Percentiles rank a stretch among this genome's conserved stretches.
phyloP scores from a whole-genome alignment of 306 rosid species.

The Lathyrus oleraceus region DNA sequence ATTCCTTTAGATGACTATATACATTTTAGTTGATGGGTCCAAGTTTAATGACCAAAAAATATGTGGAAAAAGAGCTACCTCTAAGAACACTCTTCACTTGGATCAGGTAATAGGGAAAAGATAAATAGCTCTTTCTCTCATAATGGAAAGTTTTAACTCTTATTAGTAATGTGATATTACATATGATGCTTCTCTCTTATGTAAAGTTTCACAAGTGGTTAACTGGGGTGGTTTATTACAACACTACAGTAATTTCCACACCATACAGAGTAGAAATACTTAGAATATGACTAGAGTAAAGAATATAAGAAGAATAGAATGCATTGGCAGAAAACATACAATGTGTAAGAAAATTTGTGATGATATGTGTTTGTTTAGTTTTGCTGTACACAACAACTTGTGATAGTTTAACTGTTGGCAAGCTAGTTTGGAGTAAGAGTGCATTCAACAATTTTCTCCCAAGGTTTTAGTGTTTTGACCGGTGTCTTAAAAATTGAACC shows the following conservation, averaged over 20 bases:
- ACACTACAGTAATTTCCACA: not conserved
- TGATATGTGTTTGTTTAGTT: not conserved
- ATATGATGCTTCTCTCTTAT: not conserved
- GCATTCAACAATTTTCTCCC: constrained; percentile 83
- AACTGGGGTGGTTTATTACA: not conserved
- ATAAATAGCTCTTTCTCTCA: not conserved
- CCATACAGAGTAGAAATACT: not conserved
- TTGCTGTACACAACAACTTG: constrained; percentile 10
- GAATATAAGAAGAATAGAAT: not conserved
- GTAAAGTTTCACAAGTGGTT: not conserved
- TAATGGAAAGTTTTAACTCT: constrained; percentile 3
- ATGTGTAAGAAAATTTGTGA: not conserved
- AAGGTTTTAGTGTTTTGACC: constrained; percentile 67
- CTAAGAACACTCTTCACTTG: constrained; percentile 9
- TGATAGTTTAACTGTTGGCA: not conserved
- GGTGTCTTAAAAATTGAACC: too few relatives aligned
- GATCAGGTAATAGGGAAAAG: constrained; percentile 3
- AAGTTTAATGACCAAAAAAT: constrained; percentile 15
- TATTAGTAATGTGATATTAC: not conserved
- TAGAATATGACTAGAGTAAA: not conserved
- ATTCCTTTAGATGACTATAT: not conserved
- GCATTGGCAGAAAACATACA: constrained; percentile 1
- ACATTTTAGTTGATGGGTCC: constrained; percentile 27
- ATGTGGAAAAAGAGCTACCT: not conserved
- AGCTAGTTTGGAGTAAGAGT: constrained; percentile 51